These are phyloP conservation scores for Mortierella sp. DNA, from an alignment of 371 early-diverging fungal species.

Conservation along the genomic window DNA sequence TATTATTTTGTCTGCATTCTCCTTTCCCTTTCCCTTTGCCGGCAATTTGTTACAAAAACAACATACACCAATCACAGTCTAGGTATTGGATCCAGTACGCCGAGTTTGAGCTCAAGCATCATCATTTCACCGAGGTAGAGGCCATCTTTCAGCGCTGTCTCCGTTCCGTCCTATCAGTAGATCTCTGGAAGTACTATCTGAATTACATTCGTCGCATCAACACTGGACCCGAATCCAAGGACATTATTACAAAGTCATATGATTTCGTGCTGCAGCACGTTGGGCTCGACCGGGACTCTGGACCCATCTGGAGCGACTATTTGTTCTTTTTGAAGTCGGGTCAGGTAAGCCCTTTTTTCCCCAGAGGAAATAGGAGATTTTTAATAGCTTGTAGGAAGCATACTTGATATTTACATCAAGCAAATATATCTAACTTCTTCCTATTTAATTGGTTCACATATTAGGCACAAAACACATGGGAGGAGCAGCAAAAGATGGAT, in stretches of 20 bases:
- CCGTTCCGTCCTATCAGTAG: slow-evolving; percentile 85
- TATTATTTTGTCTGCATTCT: slow-evolving; percentile 26
- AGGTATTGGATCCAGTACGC: slow-evolving; percentile 89
- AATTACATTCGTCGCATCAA: slow-evolving; percentile 89
- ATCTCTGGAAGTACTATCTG: slow-evolving; percentile 92
- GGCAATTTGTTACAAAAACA: not conserved
- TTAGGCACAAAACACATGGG: slow-evolving; percentile 84
- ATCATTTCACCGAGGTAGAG: slow-evolving; percentile 84
- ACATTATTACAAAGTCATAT: slow-evolving; percentile 86
- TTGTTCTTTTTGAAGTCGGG: slow-evolving; percentile 84
- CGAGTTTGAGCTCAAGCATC: slow-evolving; percentile 87
- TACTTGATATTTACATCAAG: not conserved
- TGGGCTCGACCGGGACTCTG: slow-evolving; percentile 93
- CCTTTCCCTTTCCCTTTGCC: not conserved
- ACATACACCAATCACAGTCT: slow-evolving; percentile 64
- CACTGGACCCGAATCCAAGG: slow-evolving; percentile 78
- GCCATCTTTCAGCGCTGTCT: slow-evolving; percentile 90
- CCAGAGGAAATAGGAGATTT: not conserved
- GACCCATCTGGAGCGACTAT: slow-evolving; percentile 93
- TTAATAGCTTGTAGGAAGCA: not conserved
- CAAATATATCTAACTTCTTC: not conserved
- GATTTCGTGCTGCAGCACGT: slow-evolving; percentile 91
- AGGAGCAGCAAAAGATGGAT: slow-evolving; percentile 92
- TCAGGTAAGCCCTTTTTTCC: slow-evolving; percentile 73
- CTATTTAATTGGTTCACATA: not conserved